A percentile compares a stretch with the other conserved stretches of the same genome.
These are phyloP conservation scores for Trichoderma breve DNA, from an alignment of 2,329 filamentous ascomycete species.

Conservation along the genomic window DNA sequence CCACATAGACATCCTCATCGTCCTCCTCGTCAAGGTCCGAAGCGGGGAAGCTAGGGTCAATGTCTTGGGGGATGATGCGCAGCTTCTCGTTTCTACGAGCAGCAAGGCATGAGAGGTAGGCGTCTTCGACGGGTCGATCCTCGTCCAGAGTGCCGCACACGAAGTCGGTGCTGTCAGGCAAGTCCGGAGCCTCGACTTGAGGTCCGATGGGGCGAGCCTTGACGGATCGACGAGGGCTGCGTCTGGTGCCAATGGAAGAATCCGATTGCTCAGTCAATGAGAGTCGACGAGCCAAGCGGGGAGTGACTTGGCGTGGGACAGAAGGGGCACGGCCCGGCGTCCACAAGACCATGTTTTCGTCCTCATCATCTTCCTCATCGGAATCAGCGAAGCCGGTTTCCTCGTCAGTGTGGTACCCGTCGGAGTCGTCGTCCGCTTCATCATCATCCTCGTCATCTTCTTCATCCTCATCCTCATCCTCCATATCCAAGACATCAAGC, in stretches of 20 bases:
- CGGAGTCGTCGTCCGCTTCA: slow-evolving; percentile 51
- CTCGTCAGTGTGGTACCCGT: slow-evolving; percentile 75
- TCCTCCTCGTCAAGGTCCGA: slow-evolving; percentile 88
- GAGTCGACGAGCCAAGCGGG: slow-evolving; percentile 33
- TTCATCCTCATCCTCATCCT: slow-evolving; percentile 39
- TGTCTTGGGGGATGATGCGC: slow-evolving; percentile 85
- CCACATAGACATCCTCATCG: slow-evolving; percentile 64
- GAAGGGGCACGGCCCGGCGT: slow-evolving; percentile 45
- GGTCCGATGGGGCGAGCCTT: slow-evolving; percentile 33
- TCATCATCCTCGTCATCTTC: slow-evolving; percentile 45
- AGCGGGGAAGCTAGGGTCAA: slow-evolving; percentile 94
- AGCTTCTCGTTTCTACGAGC: slow-evolving; percentile 79
- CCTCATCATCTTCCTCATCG: slow-evolving; percentile 63
- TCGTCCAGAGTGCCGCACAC: slow-evolving; percentile 98
- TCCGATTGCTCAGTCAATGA: slow-evolving; percentile 53
- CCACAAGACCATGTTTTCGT: slow-evolving; percentile 62
- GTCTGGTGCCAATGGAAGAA: slow-evolving; percentile 55
- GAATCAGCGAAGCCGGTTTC: slow-evolving; percentile 68
- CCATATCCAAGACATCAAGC: slow-evolving; percentile 47
- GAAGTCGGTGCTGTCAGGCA: slow-evolving; percentile 97
- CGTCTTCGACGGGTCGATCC: slow-evolving; percentile 89
- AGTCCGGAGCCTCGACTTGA: slow-evolving; percentile 64
- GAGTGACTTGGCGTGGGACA: slow-evolving; percentile 37
- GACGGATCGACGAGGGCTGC: slow-evolving; percentile 31
- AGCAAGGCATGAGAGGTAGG: slow-evolving; percentile 82